Evolutionary conservation across 176 grass and related monocot species (phyloP).

Genomic region (Triticum urartu): DNA sequence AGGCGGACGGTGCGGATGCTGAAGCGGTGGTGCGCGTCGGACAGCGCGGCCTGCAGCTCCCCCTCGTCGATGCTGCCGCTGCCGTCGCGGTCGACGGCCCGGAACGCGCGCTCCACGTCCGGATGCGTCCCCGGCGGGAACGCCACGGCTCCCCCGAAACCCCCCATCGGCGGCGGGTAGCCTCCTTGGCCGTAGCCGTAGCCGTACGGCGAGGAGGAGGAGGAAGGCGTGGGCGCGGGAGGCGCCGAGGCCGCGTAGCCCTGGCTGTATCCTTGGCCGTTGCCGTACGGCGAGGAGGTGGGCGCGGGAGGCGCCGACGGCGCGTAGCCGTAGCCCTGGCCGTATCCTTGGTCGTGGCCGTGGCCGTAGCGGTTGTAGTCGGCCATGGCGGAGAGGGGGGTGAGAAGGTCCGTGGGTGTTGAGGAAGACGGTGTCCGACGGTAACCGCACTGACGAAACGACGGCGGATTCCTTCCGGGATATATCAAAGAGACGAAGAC

Average conservation of each 20-base stretch:
- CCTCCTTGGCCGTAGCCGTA: conserved; percentile 9
- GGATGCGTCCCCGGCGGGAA: conserved; percentile 81
- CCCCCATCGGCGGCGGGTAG: conserved; percentile 27
- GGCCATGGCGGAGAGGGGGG: conserved; percentile 5
- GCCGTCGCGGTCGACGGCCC: conserved; percentile 67
- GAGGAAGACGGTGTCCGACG: background rate
- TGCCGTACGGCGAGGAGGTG: background rate
- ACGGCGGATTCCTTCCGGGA: background rate
- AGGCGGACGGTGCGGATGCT: conserved; percentile 76
- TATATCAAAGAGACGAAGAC: background rate
- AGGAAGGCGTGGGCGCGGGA: background rate
- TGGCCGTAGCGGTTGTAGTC: conserved; percentile 48
- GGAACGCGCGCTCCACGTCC: conserved; percentile 67
- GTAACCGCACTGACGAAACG: background rate
- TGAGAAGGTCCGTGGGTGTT: background rate
- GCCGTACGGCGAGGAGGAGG: background rate
- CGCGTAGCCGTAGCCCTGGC: background rate
- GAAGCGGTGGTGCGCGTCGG: conserved; percentile 55
- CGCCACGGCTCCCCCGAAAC: background rate
- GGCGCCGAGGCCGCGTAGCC: background rate
- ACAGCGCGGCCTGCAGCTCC: conserved; percentile 81
- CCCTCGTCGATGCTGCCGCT: conserved; percentile 78
- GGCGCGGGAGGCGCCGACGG: conserved; percentile 30
- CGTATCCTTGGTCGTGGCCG: background rate
- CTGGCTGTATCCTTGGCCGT: background rate